phyloP scores from a whole-genome alignment of 768 basidiomycete species.

The Tylopilus sp. region DNA sequence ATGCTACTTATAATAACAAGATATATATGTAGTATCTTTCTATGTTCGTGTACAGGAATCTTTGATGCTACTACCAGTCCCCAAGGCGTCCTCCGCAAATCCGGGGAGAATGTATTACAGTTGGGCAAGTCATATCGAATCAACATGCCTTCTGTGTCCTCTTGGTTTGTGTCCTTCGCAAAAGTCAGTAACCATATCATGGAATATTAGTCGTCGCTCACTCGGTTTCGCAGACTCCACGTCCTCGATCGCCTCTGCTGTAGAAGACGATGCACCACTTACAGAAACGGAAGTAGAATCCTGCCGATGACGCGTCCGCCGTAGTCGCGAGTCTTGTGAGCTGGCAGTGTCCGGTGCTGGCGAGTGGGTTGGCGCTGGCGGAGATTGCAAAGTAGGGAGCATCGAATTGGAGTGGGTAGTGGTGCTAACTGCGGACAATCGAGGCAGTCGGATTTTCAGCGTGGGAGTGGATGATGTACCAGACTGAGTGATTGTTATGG shows the following conservation, averaged over 20 bases:
- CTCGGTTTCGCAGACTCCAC: conserved; percentile 26
- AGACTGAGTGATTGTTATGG: conserved; percentile 33
- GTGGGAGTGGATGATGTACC: conserved; percentile 31
- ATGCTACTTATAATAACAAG: conserved; percentile 22
- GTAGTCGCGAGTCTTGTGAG: conserved; percentile 26
- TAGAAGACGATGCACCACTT: conserved; percentile 31
- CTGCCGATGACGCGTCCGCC: conserved; percentile 28
- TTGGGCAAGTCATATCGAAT: conserved; percentile 10
- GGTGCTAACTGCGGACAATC: conserved; percentile 28
- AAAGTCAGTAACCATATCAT: neutral
- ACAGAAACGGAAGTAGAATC: conserved; percentile 31
- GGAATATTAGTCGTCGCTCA: conserved; percentile 13
- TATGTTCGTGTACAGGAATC: conserved; percentile 20
- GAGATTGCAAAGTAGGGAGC: conserved; percentile 21
- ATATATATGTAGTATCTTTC: conserved; percentile 19
- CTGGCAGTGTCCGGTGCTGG: conserved; percentile 21
- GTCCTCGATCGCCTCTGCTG: conserved; percentile 27
- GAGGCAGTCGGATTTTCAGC: conserved; percentile 33
- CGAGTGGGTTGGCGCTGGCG: conserved; percentile 15
- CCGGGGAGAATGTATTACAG: neutral
- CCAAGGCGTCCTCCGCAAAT: neutral
- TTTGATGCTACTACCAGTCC: conserved; percentile 6
- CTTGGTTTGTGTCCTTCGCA: conserved; percentile 22
- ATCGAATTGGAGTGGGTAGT: conserved; percentile 22
- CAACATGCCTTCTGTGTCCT: conserved; percentile 22